Base-by-base conservation (phyloP, 257 asterid species). In the Ocimum tenuiflorum region DNA sequence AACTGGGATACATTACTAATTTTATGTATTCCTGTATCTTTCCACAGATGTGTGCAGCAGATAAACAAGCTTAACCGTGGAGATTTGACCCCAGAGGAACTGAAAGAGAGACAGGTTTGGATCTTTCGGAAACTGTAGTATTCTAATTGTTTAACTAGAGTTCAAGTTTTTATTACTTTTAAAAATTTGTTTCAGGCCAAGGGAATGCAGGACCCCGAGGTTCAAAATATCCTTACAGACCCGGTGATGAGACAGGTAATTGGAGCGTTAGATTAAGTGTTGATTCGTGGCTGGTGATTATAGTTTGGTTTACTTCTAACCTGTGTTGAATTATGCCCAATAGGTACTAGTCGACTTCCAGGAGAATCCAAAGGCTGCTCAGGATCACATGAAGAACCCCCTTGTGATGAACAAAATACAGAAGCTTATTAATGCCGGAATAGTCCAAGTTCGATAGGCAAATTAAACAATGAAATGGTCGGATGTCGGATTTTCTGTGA, bases 171-270 rank as follows among this genome's bases (percentile, higher is more conserved):
- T 39, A 1, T 9, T 31, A 0, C 2, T 1, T 3, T n/a, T 13
- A 14, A n/a, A 4, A 8, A 12, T 43, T 43, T 43, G 31, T 13
- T 43, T 2, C 7, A 92, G 97, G 99, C 95, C 0, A 87, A 84
- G 80, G 99, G 63, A 15, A 89, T 92, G 99, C 97, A 89, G 68
- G 99, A 89, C 24, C 99, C 97, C 0, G 99, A 89, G 78, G 79
- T 92, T 66, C 99, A 92, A 65, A 92, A 86, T 69, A 92, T 92
- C 71, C 84, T 92, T 18, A 81, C 95, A 1, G 97, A 89, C 79
- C 97, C 99, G 5, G 95, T 92, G 3, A 92, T 92, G 99, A 81
- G 94, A 84, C 99, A 92, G 98, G 98, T 89, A 77, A 15, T 50
- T 3, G 4, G 31, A n/a, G n/a, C n/a, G n/a, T n/a, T n/a, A n/a